Evolutionary conservation across 2,329 filamentous ascomycete species (phyloP), one percentile per base, ranked within the genome.

Genomic region (Colletotrichum melonis): DNA sequence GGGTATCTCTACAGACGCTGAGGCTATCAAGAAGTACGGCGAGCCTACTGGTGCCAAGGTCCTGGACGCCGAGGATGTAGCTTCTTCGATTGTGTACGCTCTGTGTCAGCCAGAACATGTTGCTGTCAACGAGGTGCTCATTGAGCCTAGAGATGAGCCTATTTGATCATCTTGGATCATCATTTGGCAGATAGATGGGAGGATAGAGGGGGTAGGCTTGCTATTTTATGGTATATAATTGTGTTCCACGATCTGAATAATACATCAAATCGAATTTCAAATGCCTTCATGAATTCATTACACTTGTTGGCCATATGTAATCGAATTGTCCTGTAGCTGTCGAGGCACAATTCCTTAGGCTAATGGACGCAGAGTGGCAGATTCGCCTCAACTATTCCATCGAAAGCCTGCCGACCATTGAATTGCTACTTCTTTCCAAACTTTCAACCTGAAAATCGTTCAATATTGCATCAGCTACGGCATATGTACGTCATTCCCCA

Each of bases 1-100:
- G 64, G 88, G 87, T 68, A 93, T 95, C 88, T 94, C 92, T 2
- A 95, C 92, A 0, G 94, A 96, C 78, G 80, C 86, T 4, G 94
- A 95, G 82, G 94, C 94, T 0, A 81, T 96, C 69, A 92, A 94
- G 87, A 93, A 94, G 81, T 95, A 91, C 78, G 94, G 93, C 46
- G 91, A 93, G 84, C 92, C 93, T 2, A 88, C 91, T 3, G 94
- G 93, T 0, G 93, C 93, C 1, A 91, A 93, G 86, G 92, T 95
- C 1, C 82, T 96, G n/a, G 89, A 92, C 76, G 86, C 93, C 0
- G 89, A 91, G 62, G 93, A 96, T 81, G 91, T 95, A 16, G 94
- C 94, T 0, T 87, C 85, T 12, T 88, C 92, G 12, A 94, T 96
- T 78, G 86, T 95, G 4, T 95, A 92, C 81, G 94, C 94, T 1